Percentiles rank a stretch among this genome's conserved stretches.
These are phyloP conservation scores for Pseudocercospora vitis DNA, from an alignment of 2,329 filamentous ascomycete species.

Conservation along the genomic window DNA sequence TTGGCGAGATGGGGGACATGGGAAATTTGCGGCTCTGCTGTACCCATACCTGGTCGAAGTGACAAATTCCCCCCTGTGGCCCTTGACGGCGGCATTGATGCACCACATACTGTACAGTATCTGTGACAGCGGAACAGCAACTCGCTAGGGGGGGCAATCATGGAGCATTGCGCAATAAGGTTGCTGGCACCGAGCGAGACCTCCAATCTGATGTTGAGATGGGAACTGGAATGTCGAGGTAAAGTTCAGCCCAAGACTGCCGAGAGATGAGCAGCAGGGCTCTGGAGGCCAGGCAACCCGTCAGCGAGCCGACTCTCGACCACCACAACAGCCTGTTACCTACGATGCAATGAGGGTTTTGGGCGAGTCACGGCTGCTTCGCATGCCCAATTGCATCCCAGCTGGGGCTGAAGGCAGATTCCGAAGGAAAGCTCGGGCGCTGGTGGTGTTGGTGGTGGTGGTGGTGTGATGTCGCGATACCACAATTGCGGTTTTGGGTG, in stretches of 20 bases:
- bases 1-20: not conserved
- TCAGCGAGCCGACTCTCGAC: not conserved
- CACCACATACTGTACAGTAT: not conserved
- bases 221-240: not conserved
- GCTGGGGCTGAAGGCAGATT: not conserved
- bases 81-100: not conserved
- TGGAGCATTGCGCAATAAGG: not conserved
- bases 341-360: not conserved
- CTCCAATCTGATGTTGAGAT: not conserved
- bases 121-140: not conserved
- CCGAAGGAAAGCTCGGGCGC: not conserved
- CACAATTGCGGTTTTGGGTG: not conserved
- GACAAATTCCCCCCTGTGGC: not conserved
- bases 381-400: too few relatives aligned
- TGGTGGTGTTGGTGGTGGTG: too few relatives aligned
- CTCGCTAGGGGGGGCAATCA: not conserved
- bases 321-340: not conserved
- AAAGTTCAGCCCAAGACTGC: not conserved
- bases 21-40: not conserved
- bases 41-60: not conserved
- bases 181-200: not conserved
- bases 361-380: too few relatives aligned
- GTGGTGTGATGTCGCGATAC: too few relatives aligned
- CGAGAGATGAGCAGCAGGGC: constrained; percentile 9
- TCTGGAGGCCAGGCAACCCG: not conserved